Conservation (phyloP, 306 rosid genomes). For the Luffa aegyptiaca region DNA sequence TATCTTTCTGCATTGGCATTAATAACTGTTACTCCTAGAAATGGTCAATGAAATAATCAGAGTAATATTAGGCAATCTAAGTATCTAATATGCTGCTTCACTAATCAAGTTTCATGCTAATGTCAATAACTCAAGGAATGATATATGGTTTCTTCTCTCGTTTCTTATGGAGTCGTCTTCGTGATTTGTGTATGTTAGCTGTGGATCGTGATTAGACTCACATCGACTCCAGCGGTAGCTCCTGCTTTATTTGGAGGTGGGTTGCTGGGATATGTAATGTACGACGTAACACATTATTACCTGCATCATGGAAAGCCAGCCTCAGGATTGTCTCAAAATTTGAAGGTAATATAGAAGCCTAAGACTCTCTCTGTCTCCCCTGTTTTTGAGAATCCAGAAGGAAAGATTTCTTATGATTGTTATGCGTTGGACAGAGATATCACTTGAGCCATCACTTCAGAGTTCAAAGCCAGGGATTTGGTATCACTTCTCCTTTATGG, state of each 20-base stretch:
- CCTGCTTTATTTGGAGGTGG: slow-evolving; percentile 26
- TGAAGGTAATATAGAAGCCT: slow-evolving; percentile 11
- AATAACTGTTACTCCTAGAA: neutral
- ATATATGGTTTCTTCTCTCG: neutral
- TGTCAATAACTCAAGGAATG: neutral
- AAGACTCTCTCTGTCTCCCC: neutral
- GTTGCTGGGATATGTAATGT: slow-evolving; percentile 25
- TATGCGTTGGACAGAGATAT: slow-evolving; percentile 13
- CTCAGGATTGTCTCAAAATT: slow-evolving; percentile 13
- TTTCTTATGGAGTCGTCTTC: neutral
- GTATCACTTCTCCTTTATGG: slow-evolving; percentile 31
- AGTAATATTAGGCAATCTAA: neutral
- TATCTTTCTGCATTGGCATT: neutral
- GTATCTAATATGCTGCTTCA: neutral
- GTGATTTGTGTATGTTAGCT: slow-evolving; percentile 10
- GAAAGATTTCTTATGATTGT: neutral
- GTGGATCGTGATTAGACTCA: slow-evolving; percentile 19
- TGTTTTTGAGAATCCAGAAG: neutral
- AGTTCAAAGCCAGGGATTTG: slow-evolving; percentile 22
- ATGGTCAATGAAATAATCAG: neutral
- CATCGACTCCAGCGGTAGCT: slow-evolving; percentile 15
- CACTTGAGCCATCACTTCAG: slow-evolving; percentile 31
- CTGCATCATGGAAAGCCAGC: slow-evolving; percentile 33
- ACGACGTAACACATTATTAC: slow-evolving; percentile 30
- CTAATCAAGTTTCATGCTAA: neutral